A percentile compares a stretch with the other conserved stretches of the same genome.
Evolutionary conservation across 2,329 filamentous ascomycete species (phyloP).

Genomic region (Cytospora leucostoma): DNA sequence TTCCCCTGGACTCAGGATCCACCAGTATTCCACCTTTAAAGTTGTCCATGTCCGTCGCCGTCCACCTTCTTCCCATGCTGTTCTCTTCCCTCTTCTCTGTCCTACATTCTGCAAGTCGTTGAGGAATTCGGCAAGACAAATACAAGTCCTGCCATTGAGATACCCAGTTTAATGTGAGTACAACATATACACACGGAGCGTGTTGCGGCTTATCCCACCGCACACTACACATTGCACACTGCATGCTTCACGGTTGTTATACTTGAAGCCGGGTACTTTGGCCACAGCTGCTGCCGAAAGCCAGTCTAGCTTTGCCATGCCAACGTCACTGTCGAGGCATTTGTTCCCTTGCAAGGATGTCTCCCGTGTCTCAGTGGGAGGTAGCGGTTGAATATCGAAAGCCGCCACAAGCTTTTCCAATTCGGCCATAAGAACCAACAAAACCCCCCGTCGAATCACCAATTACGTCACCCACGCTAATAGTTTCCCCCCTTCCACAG

Average conservation of each 20-base stretch:
- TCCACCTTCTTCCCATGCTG: constrained; percentile 11
- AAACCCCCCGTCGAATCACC: neutral
- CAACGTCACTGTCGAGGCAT: neutral
- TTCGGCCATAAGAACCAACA: neutral
- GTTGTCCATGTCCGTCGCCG: constrained; percentile 26
- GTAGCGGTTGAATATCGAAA: neutral
- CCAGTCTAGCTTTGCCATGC: neutral
- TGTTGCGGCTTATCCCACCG: neutral
- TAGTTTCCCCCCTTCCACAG: constrained; percentile 11
- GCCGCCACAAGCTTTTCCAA: neutral
- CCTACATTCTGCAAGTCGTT: constrained; percentile 17
- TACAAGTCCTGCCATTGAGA: constrained; percentile 4
- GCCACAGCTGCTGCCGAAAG: neutral
- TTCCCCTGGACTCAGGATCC: constrained; percentile 24
- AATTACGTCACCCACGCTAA: constrained; percentile 26
- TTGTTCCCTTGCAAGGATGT: neutral
- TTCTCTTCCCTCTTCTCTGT: constrained; percentile 17
- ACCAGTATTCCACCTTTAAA: constrained; percentile 28
- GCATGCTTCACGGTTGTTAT: neutral
- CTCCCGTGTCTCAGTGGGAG: neutral
- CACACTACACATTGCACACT: neutral
- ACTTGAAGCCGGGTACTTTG: too few species aligned
- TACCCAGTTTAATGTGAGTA: constrained; percentile 24
- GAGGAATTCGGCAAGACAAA: constrained; percentile 6
- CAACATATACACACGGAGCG: neutral